These are phyloP conservation scores for Phaeoacremonium minimum DNA, from an alignment of 2,329 filamentous ascomycete genomes.

Conservation along the genomic window DNA sequence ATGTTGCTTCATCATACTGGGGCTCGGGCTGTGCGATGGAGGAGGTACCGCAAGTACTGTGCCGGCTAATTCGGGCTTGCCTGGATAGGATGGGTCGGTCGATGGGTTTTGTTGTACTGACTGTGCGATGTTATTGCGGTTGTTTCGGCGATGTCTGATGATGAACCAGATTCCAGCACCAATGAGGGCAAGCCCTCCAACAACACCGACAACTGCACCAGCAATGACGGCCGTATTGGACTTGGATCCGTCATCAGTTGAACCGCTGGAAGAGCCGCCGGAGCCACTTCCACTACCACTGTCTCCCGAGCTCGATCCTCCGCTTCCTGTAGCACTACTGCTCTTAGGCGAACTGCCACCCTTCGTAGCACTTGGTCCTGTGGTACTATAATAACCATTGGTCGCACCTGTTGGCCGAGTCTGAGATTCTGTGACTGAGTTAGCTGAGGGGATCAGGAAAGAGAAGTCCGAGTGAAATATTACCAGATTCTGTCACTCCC, in stretches of 20 bases:
- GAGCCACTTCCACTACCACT: not conserved
- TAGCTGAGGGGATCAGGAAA: not conserved
- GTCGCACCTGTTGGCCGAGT: not conserved
- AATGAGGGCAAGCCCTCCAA: conserved; percentile 23
- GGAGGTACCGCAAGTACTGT: conserved; percentile 9
- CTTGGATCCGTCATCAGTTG: too few species aligned
- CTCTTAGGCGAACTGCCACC: too few species aligned
- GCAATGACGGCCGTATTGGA: conserved; percentile 26
- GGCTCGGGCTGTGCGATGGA: conserved; percentile 21
- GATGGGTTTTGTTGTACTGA: conserved; percentile 7
- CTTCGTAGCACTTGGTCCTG: not conserved
- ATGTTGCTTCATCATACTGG: conserved; percentile 20
- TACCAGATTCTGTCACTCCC: conserved; percentile 33
- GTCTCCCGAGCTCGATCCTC: not conserved
- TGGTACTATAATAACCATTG: not conserved
- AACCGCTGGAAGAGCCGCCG: not conserved
- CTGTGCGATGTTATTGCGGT: conserved; percentile 14
- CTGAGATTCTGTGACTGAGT: not conserved
- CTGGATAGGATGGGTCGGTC: conserved; percentile 10
- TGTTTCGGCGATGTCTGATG: conserved; percentile 18
- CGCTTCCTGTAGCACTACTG: not conserved
- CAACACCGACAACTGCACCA: conserved; percentile 25
- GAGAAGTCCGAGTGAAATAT: conserved; percentile 4
- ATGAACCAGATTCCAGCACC: conserved; percentile 31
- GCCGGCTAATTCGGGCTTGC: conserved; percentile 26